These are phyloP conservation scores for Zasmidium citrigriseum DNA, from an alignment of 2,329 filamentous ascomycete genomes.

Conservation along the genomic window DNA sequence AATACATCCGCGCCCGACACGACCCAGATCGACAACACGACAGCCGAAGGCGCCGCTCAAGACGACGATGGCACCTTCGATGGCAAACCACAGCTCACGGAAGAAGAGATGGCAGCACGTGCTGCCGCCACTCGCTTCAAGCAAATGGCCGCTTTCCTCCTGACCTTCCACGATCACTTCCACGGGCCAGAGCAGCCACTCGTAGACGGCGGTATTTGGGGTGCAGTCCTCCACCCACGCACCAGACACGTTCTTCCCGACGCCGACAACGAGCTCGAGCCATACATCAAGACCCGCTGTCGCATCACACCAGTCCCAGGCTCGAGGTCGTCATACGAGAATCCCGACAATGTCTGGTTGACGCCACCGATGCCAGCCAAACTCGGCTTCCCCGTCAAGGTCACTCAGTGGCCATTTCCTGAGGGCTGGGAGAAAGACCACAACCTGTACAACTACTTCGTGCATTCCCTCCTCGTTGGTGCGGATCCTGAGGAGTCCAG, in stretches of 20 bases:
- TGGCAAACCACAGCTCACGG: not conserved
- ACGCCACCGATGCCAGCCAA: not conserved
- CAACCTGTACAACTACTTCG: not conserved
- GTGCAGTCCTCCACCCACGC: not conserved
- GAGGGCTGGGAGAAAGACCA: not conserved
- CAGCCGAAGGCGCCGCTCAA: too few relatives aligned
- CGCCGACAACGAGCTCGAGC: not conserved
- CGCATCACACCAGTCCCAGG: not conserved
- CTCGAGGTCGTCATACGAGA: not conserved
- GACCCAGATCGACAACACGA: too few relatives aligned
- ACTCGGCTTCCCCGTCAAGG: not conserved
- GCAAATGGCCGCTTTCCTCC: not conserved
- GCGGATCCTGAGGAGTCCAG: not conserved
- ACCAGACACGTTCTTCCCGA: not conserved
- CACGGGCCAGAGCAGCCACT: not conserved
- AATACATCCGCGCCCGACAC: too few relatives aligned
- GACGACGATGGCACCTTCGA: not conserved
- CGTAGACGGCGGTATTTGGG: not conserved
- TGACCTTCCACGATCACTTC: not conserved
- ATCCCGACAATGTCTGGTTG: not conserved
- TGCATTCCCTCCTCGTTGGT: not conserved
- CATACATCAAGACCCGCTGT: not conserved
- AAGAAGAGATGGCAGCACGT: not conserved
- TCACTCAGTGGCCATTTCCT: not conserved
- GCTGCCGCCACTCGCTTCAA: not conserved